Conservation (phyloP, 31 red algal genomes). For the Bonnemaisonia californica region DNA sequence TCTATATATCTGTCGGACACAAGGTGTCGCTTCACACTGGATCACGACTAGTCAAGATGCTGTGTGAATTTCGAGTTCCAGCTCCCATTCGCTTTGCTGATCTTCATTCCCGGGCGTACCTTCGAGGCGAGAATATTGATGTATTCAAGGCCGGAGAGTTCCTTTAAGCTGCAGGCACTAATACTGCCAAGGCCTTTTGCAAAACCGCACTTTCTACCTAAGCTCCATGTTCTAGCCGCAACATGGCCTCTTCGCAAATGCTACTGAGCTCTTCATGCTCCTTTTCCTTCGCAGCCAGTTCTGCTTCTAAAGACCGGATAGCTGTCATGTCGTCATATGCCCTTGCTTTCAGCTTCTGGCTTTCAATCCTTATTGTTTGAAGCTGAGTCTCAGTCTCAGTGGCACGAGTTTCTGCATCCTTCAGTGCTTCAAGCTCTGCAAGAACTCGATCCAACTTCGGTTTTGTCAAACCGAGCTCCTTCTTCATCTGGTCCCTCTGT, state of each 20-base stretch:
- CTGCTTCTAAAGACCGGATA: conserved; percentile 53
- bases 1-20: conserved; percentile 93
- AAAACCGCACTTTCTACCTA: neutral
- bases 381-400: conserved; percentile 34
- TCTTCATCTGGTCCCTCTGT: conserved; percentile 39
- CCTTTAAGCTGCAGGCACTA: neutral
- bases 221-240: conserved; percentile 50
- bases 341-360: conserved; percentile 74
- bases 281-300: conserved; percentile 53
- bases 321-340: conserved; percentile 75
- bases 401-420: conserved; percentile 18
- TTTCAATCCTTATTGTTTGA: conserved; percentile 40
- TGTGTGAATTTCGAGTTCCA: conserved; percentile 79
- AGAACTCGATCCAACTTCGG: conserved; percentile 25
- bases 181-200: neutral
- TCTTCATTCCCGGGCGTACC: conserved; percentile 64
- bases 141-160: conserved; percentile 45
- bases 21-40: conserved; percentile 75
- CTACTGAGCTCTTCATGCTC: conserved; percentile 67
- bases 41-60: conserved; percentile 31
- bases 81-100: conserved; percentile 90
- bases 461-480: conserved; percentile 23
- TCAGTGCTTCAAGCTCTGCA: conserved; percentile 18
- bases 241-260: conserved; percentile 67
- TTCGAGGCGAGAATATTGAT: conserved; percentile 55